A percentile compares a stretch with the other conserved stretches of the same genome.
Evolutionary conservation across 106 monocot species (phyloP).

Genomic region (Allium cepa): DNA sequence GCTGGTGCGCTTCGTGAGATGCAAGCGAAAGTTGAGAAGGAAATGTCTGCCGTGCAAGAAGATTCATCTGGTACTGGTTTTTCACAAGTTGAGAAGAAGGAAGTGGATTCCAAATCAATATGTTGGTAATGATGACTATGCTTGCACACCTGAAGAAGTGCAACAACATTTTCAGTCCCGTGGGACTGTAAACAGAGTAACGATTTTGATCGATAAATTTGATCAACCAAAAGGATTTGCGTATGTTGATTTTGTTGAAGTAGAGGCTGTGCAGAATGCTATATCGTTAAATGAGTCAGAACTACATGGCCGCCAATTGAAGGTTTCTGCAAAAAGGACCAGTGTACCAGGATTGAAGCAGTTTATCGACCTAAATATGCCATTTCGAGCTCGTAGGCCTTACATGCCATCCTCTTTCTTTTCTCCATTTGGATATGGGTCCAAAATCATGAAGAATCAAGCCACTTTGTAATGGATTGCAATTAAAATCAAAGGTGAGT

Average conservation of each 20-base stretch:
- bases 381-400: constrained; percentile 17
- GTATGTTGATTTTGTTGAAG: constrained; percentile 60
- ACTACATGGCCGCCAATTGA: constrained; percentile 51
- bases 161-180: constrained; percentile 63
- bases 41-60: constrained; percentile 54
- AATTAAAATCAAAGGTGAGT: no score
- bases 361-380: constrained; percentile 14
- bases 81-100: no score
- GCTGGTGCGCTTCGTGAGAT: constrained; percentile 59
- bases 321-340: constrained; percentile 35
- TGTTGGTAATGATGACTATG: no score
- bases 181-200: constrained; percentile 48
- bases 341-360: constrained; percentile 26
- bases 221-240: constrained; percentile 61
- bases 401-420: constrained; percentile 20
- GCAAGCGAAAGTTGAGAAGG: constrained; percentile 76
- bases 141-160: constrained; percentile 51
- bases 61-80: no score
- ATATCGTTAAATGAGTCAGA: constrained; percentile 45
- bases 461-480: no score
- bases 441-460: no score
- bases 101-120: no score
- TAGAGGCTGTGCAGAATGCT: constrained; percentile 58
- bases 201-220: constrained; percentile 51
- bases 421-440: constrained; percentile 22